Evolutionary conservation across 108 stramenopile species (phyloP).

Genomic region (Cyclotella baltica): DNA sequence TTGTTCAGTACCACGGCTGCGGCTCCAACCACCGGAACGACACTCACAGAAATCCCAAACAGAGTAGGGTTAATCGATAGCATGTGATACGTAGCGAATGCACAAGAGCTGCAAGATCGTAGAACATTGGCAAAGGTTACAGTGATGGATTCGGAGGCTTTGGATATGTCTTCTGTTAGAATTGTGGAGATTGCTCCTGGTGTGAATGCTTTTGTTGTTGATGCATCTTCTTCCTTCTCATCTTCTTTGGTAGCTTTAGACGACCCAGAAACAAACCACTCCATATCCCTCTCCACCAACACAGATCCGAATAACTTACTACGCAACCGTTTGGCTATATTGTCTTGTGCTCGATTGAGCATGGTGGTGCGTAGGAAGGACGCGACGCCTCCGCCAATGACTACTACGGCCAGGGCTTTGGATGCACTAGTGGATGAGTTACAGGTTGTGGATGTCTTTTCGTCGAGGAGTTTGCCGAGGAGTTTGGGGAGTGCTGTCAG

Average conservation of each 20-base stretch:
- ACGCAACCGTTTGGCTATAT: conserved; percentile 75
- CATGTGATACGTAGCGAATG: conserved; percentile 85
- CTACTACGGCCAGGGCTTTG: conserved; percentile 61
- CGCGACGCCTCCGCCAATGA: conserved; percentile 80
- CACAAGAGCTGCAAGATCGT: conserved; percentile 70
- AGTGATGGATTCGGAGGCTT: conserved; percentile 70
- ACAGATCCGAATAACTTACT: conserved; percentile 61
- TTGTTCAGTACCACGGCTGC: conserved; percentile 76
- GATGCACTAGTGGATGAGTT: conserved; percentile 28
- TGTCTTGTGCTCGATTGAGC: conserved; percentile 76
- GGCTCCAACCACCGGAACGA: conserved; percentile 80
- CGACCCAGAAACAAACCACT: conserved; percentile 74
- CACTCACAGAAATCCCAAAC: conserved; percentile 67
- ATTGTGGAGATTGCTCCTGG: conserved; percentile 81
- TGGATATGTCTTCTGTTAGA: conserved; percentile 73
- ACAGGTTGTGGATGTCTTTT: conserved; percentile 50
- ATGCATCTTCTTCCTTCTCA: neutral
- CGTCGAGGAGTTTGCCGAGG: conserved; percentile 79
- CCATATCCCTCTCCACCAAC: conserved; percentile 67
- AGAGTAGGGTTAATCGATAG: conserved; percentile 77
- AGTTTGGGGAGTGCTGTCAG: conserved; percentile 61
- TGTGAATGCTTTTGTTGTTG: conserved; percentile 44
- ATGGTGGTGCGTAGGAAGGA: conserved; percentile 79
- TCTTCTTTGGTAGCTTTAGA: neutral
- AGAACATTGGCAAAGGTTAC: conserved; percentile 76